Base-by-base conservation (phyloP, 2,329 filamentous ascomycete genomes). In the Cercospora brassicicola region DNA sequence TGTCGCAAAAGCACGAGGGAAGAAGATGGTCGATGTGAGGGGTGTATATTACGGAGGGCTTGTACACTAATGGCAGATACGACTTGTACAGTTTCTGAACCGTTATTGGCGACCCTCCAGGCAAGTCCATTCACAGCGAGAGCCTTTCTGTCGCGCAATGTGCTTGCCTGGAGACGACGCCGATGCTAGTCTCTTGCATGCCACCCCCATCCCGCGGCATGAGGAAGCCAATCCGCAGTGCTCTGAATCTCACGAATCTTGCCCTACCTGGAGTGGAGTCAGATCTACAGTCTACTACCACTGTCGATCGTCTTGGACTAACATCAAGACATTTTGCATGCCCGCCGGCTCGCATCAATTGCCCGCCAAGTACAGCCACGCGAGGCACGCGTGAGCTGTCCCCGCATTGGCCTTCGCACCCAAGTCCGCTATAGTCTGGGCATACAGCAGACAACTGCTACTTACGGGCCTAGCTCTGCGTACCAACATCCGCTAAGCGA, bases 11-110 rank as follows among this genome's bases (percentile, higher is more conserved):
- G 94, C 93, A 62, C 84, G 94, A 72, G 94, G 95, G 69, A 94
- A 92, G 87, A 99, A 99, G 87, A 80, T 99, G 77, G 93, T 99
- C 36, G 95, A 99, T 83, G 92, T 94, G 72, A 86, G 95, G 74
- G 97, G 95, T 85, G 95, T 98, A 77, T 99, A 99, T 84, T 98
- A 97, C 82, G 93, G 92, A 62, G 93, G 93, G 45, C 86, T 86
- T 80, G 86, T 90, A 80, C 86, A 87, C 77, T 88, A 66, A 68
- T 61, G 23, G 30, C 30, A 30, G 31, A 36, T 15, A 59, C 9
- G 55, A 59, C 28, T 33, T 59, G 30, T 36, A 36, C 55, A 33
- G 11, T 20, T 36, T 4, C 15, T 36, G 30, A 2, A 2, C 15
- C 15, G 2, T 23, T 18, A 15, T 9, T 11, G 11, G n/a, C 30